These are phyloP conservation scores for Dothideomycetes sp. DNA, from an alignment of 2,329 filamentous ascomycete genomes.

Conservation along the genomic window DNA sequence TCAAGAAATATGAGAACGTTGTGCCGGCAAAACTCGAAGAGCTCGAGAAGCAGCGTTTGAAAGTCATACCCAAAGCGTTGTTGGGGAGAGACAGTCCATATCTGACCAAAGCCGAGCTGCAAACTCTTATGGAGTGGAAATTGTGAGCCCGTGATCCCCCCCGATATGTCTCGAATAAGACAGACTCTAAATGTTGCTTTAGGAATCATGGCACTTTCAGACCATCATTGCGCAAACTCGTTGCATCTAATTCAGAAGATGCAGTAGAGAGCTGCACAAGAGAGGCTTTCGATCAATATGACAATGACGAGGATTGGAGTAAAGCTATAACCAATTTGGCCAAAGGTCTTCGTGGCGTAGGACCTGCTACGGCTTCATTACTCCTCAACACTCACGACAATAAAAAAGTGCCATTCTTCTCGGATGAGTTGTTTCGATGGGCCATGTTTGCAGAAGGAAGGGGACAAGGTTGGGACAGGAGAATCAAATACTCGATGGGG, in stretches of 20 bases:
- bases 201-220: conserved; percentile 45
- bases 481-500: conserved; percentile 59
- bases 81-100: conserved; percentile 25
- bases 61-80: conserved; percentile 43
- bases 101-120: conserved; percentile 51
- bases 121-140: conserved; percentile 60
- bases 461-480: conserved; percentile 34
- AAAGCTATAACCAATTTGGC: conserved; percentile 37
- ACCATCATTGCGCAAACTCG: conserved; percentile 36
- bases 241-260: conserved; percentile 49
- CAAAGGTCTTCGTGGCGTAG: conserved; percentile 58
- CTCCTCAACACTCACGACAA: conserved; percentile 58
- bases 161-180: neutral
- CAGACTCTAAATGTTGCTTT: conserved; percentile 1
- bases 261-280: conserved; percentile 41
- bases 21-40: conserved; percentile 36
- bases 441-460: conserved; percentile 43
- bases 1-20: conserved; percentile 19
- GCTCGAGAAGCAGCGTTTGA: conserved; percentile 54
- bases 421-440: conserved; percentile 71
- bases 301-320: conserved; percentile 16
- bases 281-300: conserved; percentile 43
- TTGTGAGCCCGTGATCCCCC: conserved; percentile 42
- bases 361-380: conserved; percentile 70
- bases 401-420: conserved; percentile 60